Base-by-base conservation (phyloP, 257 asterid species). In the Penstemon newberryi region DNA sequence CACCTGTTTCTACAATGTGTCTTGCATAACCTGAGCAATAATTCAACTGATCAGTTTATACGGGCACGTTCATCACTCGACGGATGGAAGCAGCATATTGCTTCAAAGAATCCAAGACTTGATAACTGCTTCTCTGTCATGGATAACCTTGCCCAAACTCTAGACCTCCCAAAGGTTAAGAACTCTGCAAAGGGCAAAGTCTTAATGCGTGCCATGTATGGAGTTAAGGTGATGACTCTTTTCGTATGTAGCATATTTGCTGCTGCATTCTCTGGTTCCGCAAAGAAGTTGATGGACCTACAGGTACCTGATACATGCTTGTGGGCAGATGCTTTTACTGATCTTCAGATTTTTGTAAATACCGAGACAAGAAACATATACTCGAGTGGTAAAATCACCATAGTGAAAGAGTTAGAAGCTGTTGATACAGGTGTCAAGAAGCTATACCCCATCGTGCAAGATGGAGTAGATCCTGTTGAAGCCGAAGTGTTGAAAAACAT, bases 141-240 rank as follows among this genome's bases (percentile, higher is more conserved):
- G 86, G 90, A 83, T 62, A 47, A 71, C 70, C 85, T 93, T 52
- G 79, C 84, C 5, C 75, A 78, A 63, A 86, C 90, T 3, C 82
- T 92, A 49, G 74, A 85, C 78, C 82, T 84, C 33, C 96, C 97
- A 0, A 93, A 90, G 79, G 79, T 85, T 4, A 93, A 86, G 81
- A 86, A 88, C 77, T 86, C 96, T 12, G 78, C 91, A 0, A 93
- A 88, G 66, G 98, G 96, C 7, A 88, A 85, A 78, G 92, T 88
- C 55, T 68, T 93, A 75, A 86, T 93, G 96, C 81, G 72, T 40
- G 98, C 92, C 50, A 81, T 86, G 87, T 87, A 85, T 55, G 98
- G 97, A 52, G 94, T 90, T 2, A 85, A 81, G 78, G 87, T 75
- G 18, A 82, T 79, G 40, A 88, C 97, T 15, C 84, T 93, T 49